Conservation (phyloP, 148 eudicot genomes). For the Dianthus caryophyllus region DNA sequence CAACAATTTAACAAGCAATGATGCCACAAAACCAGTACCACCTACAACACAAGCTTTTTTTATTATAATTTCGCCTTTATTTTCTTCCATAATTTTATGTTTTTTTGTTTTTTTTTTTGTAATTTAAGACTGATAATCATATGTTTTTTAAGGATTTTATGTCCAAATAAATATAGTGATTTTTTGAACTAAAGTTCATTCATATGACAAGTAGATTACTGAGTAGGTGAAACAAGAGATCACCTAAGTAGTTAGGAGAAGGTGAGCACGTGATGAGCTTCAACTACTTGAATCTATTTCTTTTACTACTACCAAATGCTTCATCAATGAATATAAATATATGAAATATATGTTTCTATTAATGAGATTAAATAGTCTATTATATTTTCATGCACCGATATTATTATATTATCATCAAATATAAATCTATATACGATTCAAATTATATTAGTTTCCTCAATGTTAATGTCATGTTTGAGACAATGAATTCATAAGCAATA, state of each 20-base stretch:
- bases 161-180: not conserved
- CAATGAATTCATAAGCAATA: no score
- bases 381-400: no score
- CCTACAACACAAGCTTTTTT: conserved; percentile 54
- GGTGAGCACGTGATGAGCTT: conserved; percentile 36
- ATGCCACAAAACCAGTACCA: conserved; percentile 56
- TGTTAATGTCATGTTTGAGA: no score
- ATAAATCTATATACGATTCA: no score
- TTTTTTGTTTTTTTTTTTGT: not conserved
- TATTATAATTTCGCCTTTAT: conserved; percentile 2
- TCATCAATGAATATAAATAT: no score
- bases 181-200: not conserved
- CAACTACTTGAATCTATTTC: not conserved
- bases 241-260: conserved; percentile 18
- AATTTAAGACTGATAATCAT: not conserved
- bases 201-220: not conserved
- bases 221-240: conserved; percentile 16
- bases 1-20: conserved; percentile 44
- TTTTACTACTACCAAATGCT: no score
- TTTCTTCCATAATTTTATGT: conserved; percentile 21
- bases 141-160: not conserved
- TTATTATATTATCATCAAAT: no score
- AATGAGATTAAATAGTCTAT: not conserved
- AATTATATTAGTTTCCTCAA: no score
- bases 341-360: not conserved